Percentiles rank a stretch among this genome's conserved stretches.
These are phyloP conservation scores for Emericellopsis cladophorae DNA, from an alignment of 2,329 filamentous ascomycete genomes.

Conservation along the genomic window DNA sequence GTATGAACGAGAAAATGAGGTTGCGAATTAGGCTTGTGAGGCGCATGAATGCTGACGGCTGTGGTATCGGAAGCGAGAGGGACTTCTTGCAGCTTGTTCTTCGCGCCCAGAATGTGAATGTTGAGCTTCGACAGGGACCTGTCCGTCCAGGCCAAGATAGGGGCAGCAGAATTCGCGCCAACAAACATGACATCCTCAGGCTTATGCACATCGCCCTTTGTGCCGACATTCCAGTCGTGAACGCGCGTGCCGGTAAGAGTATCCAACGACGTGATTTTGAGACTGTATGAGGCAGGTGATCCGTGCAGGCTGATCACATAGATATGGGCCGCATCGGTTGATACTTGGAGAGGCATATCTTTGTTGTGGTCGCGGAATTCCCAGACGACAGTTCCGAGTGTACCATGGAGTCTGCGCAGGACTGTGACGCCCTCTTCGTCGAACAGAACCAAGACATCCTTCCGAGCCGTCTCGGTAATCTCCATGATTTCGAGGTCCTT, in stretches of 20 bases:
- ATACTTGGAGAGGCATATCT: conserved; percentile 62
- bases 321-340: conserved; percentile 56
- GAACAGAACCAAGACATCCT: conserved; percentile 61
- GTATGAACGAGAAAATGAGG: conserved; percentile 81
- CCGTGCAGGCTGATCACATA: conserved; percentile 70
- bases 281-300: conserved; percentile 54
- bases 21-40: conserved; percentile 56
- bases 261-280: conserved; percentile 67
- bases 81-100: conserved; percentile 38
- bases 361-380: conserved; percentile 57
- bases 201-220: conserved; percentile 59
- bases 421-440: conserved; percentile 43
- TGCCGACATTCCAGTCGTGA: conserved; percentile 58
- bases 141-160: conserved; percentile 66
- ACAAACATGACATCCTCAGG: conserved; percentile 59
- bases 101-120: conserved; percentile 57
- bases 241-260: conserved; percentile 57
- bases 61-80: conserved; percentile 32
- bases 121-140: conserved; percentile 47
- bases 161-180: conserved; percentile 62
- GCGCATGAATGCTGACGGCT: conserved; percentile 57
- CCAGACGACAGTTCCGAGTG: conserved; percentile 66
- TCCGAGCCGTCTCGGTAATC: conserved; percentile 47
- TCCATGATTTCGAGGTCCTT: conserved; percentile 69
- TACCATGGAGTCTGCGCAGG: conserved; percentile 61